A percentile compares a stretch with the other conserved stretches of the same genome.
Conservation (phyloP, 2,329 filamentous ascomycete genomes). For the Talaromyces sp. region DNA sequence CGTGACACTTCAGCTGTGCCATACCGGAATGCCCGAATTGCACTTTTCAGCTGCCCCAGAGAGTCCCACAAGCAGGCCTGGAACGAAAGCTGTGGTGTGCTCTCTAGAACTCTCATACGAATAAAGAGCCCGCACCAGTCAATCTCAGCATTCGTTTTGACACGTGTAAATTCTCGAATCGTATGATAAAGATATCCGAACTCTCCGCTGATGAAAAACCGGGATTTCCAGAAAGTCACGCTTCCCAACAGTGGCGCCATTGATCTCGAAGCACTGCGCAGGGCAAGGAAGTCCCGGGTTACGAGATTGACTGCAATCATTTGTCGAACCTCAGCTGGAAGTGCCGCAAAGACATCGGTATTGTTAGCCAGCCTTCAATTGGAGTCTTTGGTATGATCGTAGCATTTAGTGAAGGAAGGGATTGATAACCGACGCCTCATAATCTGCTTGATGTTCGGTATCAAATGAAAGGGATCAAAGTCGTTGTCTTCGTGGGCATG, state of each 20-base stretch:
- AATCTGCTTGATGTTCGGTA: neutral
- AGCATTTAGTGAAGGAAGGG: neutral
- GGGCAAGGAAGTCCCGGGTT: conserved; percentile 3
- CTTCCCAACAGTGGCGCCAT: conserved; percentile 6
- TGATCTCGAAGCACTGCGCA: conserved; percentile 9
- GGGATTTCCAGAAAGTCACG: conserved; percentile 10
- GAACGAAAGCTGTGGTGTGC: neutral
- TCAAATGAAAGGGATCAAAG: neutral
- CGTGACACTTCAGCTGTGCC: neutral
- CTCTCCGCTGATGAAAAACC: conserved; percentile 8
- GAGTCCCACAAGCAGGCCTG: neutral
- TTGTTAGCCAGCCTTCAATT: neutral
- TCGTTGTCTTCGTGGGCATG: neutral
- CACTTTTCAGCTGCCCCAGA: neutral
- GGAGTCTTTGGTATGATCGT: neutral
- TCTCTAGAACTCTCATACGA: neutral
- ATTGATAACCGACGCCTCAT: neutral
- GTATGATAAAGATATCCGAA: neutral
- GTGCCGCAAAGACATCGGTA: neutral
- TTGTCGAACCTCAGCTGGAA: conserved; percentile 10
- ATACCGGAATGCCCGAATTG: neutral
- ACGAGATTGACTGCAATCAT: conserved; percentile 4
- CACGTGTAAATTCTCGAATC: neutral
- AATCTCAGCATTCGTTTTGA: neutral
- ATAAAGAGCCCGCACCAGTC: neutral